Evolutionary conservation across 768 basidiomycete genomes (phyloP), one percentile per base, ranked within the genome.

Genomic region (Exidia glandulosa): DNA sequence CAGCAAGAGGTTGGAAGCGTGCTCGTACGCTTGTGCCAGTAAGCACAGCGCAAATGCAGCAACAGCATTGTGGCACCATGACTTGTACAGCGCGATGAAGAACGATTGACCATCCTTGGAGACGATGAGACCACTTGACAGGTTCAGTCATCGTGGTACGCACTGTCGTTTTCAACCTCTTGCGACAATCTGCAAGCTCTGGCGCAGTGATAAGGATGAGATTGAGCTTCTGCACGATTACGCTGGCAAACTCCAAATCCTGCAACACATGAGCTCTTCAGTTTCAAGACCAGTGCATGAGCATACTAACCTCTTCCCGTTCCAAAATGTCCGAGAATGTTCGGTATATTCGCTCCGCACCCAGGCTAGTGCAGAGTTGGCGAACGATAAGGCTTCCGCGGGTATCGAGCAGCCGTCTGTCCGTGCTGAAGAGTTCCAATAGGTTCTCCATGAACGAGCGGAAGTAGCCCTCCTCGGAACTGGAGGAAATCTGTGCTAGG

Each of bases 1-100:
- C 62, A 91, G 87, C 19, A 99, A 77, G 3, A 99, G 79, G 70
- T 94, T 97, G 25, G 93, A 95, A 1, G 95, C 96, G 72, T 99
- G 96, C 70, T 99, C 96, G 65, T 99, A 99, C 2, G 96, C 95
- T 70, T 99, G 96, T 4, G 96, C 96, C 29, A 99, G 79, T 31
- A 99, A 79, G 71, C 96, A 99, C 5, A 99, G 79, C 1, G 96
- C 93, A 69, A 99, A 96, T 1, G 93, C 93, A 0, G 96, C 88
- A 47, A 98, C 94, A 1, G 95, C 90, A 68, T 97, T 97, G 66
- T 99, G 96, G 70, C 94, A 98, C 96, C 96, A 99, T 23, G 94
- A 98, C 23, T 92, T 81, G 67, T 99, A 99, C 2, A 99, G 75
- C 0, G 88, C 90, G 12, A 89, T 90, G 70, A 98, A 99, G 25